Evolutionary conservation across 345 rosid genomes (phyloP).

Genomic region (Boechera stricta): DNA sequence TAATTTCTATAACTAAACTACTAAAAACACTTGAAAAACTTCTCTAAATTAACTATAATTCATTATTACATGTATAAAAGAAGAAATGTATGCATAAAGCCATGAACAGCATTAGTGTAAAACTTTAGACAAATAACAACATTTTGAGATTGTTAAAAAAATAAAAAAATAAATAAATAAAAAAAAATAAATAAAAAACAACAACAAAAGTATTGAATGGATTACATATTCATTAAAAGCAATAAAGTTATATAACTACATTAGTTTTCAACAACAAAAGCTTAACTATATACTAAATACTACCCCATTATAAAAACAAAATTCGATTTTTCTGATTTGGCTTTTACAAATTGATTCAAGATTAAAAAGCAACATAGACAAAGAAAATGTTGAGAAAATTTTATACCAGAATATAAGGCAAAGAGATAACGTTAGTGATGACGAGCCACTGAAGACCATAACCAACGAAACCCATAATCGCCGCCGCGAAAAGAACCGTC

Average conservation of each 20-base stretch:
- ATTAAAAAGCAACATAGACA: slow-evolving; percentile 3
- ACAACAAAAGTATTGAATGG: background rate
- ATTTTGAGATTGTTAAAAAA: background rate
- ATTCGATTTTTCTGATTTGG: background rate
- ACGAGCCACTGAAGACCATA: slow-evolving; percentile 93
- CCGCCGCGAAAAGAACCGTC: slow-evolving; percentile 79
- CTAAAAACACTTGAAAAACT: background rate
- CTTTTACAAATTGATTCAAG: slow-evolving; percentile 1
- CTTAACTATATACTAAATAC: too few species aligned
- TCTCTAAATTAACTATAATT: background rate
- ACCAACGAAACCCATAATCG: slow-evolving; percentile 82
- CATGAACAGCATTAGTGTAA: background rate
- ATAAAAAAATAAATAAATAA: too few species aligned
- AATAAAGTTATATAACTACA: background rate
- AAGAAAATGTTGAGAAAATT: background rate
- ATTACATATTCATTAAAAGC: background rate
- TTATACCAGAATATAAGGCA: slow-evolving; percentile 82
- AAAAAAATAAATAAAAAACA: too few species aligned
- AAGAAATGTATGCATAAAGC: background rate
- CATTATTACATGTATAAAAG: background rate
- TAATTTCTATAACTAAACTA: background rate
- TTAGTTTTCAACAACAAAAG: too few species aligned
- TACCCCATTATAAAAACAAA: background rate
- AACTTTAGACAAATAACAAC: background rate
- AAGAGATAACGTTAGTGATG: slow-evolving; percentile 56